Conservation (phyloP, 164 flowering plant species). For the Vitis vinifera region ASM3070453v1 NC_081818.1:187501-188000, state of each 20-base stretch:
- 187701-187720: slow-evolving; percentile 87
- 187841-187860: slow-evolving; percentile 73
- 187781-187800: slow-evolving; percentile 75
- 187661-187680: slow-evolving; percentile 79
- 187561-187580: slow-evolving; percentile 41
- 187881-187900: slow-evolving; percentile 82
- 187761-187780: slow-evolving; percentile 79
- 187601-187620: slow-evolving; percentile 69
- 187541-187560: slow-evolving; percentile 83
- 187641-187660: slow-evolving; percentile 77
- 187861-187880: slow-evolving; percentile 79
- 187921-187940: slow-evolving; percentile 74
- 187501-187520: slow-evolving; percentile 86
- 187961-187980: slow-evolving; percentile 85
- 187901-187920: slow-evolving; percentile 88
- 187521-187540: slow-evolving; percentile 84
- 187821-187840: slow-evolving; percentile 80
- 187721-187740: slow-evolving; percentile 86
- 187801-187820: slow-evolving; percentile 65
- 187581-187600: slow-evolving; percentile 44
- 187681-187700: slow-evolving; percentile 75
- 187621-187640: slow-evolving; percentile 86
- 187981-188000: slow-evolving; percentile 90
- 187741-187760: slow-evolving; percentile 86
- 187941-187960: slow-evolving; percentile 78